Evolutionary conservation across 1,284 basidiomycete genomes (phyloP), one percentile per base, ranked within the genome.

Genomic region (Puccinia hordei): DNA sequence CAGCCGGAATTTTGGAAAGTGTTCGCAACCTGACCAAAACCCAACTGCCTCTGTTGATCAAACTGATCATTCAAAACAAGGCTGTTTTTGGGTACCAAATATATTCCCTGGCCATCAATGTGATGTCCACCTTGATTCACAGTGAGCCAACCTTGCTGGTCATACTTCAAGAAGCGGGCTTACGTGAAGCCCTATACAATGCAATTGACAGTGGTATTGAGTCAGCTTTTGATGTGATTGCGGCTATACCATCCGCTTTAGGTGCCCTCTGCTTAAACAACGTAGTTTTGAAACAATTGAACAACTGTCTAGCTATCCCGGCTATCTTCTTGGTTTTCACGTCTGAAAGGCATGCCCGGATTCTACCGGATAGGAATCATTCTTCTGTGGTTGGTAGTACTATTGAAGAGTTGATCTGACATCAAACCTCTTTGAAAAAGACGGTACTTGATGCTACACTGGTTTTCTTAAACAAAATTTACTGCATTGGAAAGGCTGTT

Each of bases 111-210:
- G 94, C 94, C 0, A 94, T 98, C 88, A 96, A 96, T 86, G 93
- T 98, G 85, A 95, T 98, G 91, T 91, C 96, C 6, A 95, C 95
- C 0, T 98, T 99, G 86, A 92, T 99, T 22, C 96, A 99, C 88
- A 99, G 98, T 84, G 97, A 99, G 86, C 97, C 97, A 12, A 98
- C 96, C 0, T 97, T 94, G 17, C 88, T 99, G 79, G 88, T 90
- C 0, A 92, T 95, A 73, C 91, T 99, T 53, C 97, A 99, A 86
- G 97, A 99, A 86, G 90, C 91, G 69, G 90, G 92, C 35, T 86
- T 99, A 1, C 97, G 97, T 0, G 93, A 96, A 84, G 89, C 91
- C 0, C 93, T 99, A 83, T 97, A 95, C 86, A 89, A 90, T 80
- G 89, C 92, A 8, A 90, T 99, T 76, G 94, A 96, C 86, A 88